Evolutionary conservation across 129 eudicot species (phyloP).

Genomic region (Dittrichia graveolens): DNA sequence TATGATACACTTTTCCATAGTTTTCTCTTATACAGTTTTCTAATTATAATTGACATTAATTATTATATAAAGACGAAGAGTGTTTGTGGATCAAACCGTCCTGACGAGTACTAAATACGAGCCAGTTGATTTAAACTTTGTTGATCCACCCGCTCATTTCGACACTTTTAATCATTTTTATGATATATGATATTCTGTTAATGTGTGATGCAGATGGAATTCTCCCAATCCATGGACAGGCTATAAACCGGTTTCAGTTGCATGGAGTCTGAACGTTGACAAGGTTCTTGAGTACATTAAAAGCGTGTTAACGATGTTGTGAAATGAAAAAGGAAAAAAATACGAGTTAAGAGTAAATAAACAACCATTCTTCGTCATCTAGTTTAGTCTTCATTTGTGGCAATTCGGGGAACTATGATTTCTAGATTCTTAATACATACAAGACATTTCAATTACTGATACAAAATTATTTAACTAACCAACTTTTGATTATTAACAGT

Average conservation of each 20-base stretch:
- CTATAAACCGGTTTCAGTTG: slow-evolving; percentile 72
- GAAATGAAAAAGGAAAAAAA: slow-evolving; percentile 18
- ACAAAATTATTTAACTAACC: too few relatives aligned
- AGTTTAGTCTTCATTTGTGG: slow-evolving; percentile 7
- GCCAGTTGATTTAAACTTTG: background rate
- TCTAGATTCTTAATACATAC: background rate
- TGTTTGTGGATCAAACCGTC: background rate
- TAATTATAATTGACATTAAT: too few relatives aligned
- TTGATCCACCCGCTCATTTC: background rate
- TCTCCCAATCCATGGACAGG: slow-evolving; percentile 82
- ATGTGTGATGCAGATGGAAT: slow-evolving; percentile 69
- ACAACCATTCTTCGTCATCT: background rate
- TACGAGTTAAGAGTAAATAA: background rate
- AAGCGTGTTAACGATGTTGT: slow-evolving; percentile 57
- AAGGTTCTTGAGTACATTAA: slow-evolving; percentile 56
- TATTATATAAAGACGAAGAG: background rate
- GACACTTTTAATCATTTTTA: background rate
- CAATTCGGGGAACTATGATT: slow-evolving; percentile 3
- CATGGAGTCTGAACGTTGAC: slow-evolving; percentile 82
- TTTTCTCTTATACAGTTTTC: too few relatives aligned
- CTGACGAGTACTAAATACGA: background rate
- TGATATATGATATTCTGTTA: background rate
- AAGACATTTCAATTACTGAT: too few relatives aligned
- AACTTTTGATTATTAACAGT: too few relatives aligned
- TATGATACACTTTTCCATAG: too few relatives aligned